Evolutionary conservation across 1,139 yeast species (phyloP).

Genomic region (Pichia sp.): DNA sequence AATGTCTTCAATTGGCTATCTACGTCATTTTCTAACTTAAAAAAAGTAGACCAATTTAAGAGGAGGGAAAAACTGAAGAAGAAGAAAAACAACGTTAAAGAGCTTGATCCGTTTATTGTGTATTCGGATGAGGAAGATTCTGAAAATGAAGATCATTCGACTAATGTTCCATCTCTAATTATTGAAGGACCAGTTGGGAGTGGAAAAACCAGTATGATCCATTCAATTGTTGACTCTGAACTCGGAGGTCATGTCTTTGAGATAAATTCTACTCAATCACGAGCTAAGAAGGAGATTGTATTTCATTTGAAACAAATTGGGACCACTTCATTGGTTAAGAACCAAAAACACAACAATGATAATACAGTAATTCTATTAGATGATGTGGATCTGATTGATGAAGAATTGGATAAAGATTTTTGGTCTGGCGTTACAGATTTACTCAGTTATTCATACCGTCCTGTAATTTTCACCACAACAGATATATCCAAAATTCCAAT

Average conservation of each 20-base stretch:
- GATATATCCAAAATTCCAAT: conserved; percentile 48
- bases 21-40: conserved; percentile 38
- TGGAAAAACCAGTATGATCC: conserved; percentile 73
- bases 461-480: conserved; percentile 70
- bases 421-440: conserved; percentile 70
- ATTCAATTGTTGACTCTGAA: conserved; percentile 54
- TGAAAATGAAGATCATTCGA: conserved; percentile 23
- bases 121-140: conserved; percentile 25
- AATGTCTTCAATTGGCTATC: conserved; percentile 39
- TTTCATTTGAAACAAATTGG: conserved; percentile 68
- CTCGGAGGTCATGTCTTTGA: conserved; percentile 73
- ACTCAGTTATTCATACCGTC: conserved; percentile 61
- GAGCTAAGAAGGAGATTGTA: conserved; percentile 66
- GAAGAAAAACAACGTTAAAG: conserved; percentile 18
- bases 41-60: conserved; percentile 26
- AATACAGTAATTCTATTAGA: conserved; percentile 57
- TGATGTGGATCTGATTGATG: conserved; percentile 78
- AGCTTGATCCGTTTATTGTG: conserved; percentile 39
- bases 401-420: conserved; percentile 56
- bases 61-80: conserved; percentile 26
- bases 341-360: conserved; percentile 5
- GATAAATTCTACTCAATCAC: conserved; percentile 60
- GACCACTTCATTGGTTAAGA: conserved; percentile 65
- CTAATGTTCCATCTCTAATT: conserved; percentile 54
- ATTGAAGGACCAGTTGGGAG: conserved; percentile 66